phyloP scores from a whole-genome alignment of 495 filamentous ascomycete species.

The Podospora appendiculata region DNA sequence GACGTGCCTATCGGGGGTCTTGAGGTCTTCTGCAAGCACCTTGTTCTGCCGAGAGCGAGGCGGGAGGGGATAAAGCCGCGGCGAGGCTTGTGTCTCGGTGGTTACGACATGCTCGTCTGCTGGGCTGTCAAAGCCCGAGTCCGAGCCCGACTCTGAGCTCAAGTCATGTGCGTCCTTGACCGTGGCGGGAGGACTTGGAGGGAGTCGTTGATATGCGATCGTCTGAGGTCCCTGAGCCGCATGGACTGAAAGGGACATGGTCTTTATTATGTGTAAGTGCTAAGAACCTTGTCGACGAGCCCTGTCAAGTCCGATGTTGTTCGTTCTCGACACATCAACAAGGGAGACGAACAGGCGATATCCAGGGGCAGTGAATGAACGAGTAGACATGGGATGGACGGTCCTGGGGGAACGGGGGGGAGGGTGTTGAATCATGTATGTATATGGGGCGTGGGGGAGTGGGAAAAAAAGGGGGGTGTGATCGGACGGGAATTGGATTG shows the following conservation, averaged over 20 bases:
- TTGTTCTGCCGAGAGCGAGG: conserved; percentile 56
- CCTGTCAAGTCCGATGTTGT: not conserved
- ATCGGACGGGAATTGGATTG: not conserved
- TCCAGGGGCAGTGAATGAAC: too few relatives aligned
- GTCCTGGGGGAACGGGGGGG: too few relatives aligned
- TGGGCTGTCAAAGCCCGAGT: not conserved
- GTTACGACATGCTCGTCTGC: too few relatives aligned
- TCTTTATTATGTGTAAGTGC: conserved; percentile 8
- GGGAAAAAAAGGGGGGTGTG: not conserved
- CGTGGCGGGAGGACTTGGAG: not conserved
- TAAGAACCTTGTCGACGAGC: too few relatives aligned
- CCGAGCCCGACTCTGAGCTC: not conserved
- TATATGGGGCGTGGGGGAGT: too few relatives aligned
- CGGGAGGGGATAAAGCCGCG: conserved; percentile 51
- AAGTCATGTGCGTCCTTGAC: not conserved
- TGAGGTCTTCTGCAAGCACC: conserved; percentile 66
- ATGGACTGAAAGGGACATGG: conserved; percentile 3
- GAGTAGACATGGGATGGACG: too few relatives aligned
- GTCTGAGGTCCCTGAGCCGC: not conserved
- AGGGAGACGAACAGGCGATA: too few relatives aligned
- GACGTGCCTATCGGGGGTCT: conserved; percentile 83
- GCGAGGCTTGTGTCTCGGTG: not conserved
- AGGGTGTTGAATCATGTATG: too few relatives aligned
- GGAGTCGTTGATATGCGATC: not conserved
- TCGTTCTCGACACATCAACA: not conserved